Evolutionary conservation across 768 basidiomycete species (phyloP), one percentile per base, ranked within the genome.

Genomic region (Leccinum sublutescens): DNA sequence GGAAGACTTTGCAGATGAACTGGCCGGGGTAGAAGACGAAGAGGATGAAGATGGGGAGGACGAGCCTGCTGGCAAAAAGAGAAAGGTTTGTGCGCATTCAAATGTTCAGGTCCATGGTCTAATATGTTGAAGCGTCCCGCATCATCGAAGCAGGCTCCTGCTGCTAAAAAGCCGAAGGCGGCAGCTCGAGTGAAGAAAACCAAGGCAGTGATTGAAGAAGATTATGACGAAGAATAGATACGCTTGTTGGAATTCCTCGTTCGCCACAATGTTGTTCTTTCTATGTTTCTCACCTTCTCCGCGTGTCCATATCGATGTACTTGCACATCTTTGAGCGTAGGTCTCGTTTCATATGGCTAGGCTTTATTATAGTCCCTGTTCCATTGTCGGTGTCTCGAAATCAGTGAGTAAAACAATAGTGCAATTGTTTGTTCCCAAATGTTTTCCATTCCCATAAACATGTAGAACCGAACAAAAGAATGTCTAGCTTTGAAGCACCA

Each of bases 51-150:
- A 73, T 7, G 60, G 54, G 7, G 77, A 76, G 10, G 77, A 76
- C 9, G 70, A 70, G 63, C 72, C 70, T 19, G 57, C 57, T 10
- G 69, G 68, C 66, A 89, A 85, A 78, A 92, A 91, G 75, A 85
- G 87, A 75, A 88, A 90, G 85, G 88, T 85, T 65, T 21, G 75
- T 21, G 17, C 9, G 1, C 12, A 45, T 48, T 4, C 12, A 8
- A 34, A n/a, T 47, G 21, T 50, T 40, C 48, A 19, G 27, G 29
- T 50, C 38, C 38, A 4, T 48, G 33, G 10, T 57, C 58, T 57
- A 57, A 68, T 33, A 47, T 19, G 52, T 49, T 29, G 23, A 60
- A 83, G 80, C 78, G 77, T 57, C 75, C 80, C 4, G 71, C 72
- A 11, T 62, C 77, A 34, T 67, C 77, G 10, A 85, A 83, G 60